phyloP scores from a whole-genome alignment of 768 basidiomycete species.

The Symmetrospora coprosmae region DNA sequence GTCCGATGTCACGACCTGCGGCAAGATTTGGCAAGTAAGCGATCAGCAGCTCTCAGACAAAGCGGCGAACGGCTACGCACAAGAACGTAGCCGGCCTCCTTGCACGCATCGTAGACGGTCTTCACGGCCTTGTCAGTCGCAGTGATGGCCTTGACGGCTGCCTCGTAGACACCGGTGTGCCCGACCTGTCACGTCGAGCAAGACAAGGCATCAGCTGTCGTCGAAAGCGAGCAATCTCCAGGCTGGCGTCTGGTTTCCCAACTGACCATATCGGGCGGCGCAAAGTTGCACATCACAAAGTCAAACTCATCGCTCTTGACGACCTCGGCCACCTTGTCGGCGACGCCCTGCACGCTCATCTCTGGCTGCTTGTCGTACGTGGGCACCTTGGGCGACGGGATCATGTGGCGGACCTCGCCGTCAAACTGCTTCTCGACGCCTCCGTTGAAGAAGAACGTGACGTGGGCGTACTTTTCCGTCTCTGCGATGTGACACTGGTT shows the following conservation, averaged over 20 bases:
- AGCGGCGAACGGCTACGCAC: constrained; percentile 18
- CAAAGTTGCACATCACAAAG: constrained; percentile 96
- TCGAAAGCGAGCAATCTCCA: neutral
- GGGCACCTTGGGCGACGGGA: constrained; percentile 80
- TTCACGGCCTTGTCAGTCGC: constrained; percentile 83
- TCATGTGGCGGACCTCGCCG: constrained; percentile 68
- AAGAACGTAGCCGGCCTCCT: constrained; percentile 71
- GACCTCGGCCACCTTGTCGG: constrained; percentile 80
- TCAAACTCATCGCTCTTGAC: constrained; percentile 56
- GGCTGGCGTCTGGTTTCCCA: neutral
- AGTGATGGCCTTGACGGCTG: constrained; percentile 72
- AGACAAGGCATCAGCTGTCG: neutral
- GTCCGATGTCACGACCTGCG: constrained; percentile 61
- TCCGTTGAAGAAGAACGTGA: constrained; percentile 97
- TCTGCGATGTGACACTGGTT: constrained; percentile 84
- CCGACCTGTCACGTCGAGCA: constrained; percentile 51
- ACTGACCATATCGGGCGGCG: constrained; percentile 77
- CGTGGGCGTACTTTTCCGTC: constrained; percentile 96
- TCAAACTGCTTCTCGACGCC: constrained; percentile 85
- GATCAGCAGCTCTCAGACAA: neutral
- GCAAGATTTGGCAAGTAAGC: neutral
- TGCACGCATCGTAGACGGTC: constrained; percentile 68
- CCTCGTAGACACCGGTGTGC: constrained; percentile 81
- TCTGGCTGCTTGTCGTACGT: constrained; percentile 83
- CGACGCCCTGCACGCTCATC: constrained; percentile 78